Percentiles rank a stretch among this genome's conserved stretches.
Conservation (phyloP, 345 rosid species). For the Brassica carinata region DNA sequence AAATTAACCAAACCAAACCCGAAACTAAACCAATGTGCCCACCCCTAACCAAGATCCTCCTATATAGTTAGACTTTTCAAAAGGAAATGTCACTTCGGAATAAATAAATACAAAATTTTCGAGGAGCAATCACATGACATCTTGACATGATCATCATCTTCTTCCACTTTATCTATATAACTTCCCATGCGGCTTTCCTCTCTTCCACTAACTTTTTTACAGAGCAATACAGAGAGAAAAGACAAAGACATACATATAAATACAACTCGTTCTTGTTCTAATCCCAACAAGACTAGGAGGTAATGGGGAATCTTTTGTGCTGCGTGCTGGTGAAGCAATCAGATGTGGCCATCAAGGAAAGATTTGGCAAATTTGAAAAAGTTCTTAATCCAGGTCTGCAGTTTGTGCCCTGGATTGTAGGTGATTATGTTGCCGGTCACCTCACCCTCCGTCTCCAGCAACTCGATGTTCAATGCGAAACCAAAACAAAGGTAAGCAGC, state of each 20-base stretch:
- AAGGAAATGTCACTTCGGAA: neutral
- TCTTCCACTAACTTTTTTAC: slow-evolving; percentile 18
- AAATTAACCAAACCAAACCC: no score
- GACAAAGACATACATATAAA: neutral
- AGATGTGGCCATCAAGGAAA: slow-evolving; percentile 60
- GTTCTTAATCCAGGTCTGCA: slow-evolving; percentile 68
- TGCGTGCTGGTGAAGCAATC: slow-evolving; percentile 65
- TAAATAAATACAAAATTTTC: slow-evolving; percentile 18
- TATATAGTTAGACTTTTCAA: slow-evolving; percentile 13
- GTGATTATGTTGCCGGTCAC: slow-evolving; percentile 54
- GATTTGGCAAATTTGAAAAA: slow-evolving; percentile 59
- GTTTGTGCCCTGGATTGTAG: slow-evolving; percentile 60
- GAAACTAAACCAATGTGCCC: no score
- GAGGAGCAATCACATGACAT: slow-evolving; percentile 4
- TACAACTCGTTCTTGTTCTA: neutral
- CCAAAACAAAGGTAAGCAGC: slow-evolving; percentile 62
- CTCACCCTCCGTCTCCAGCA: slow-evolving; percentile 66
- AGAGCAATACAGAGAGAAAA: slow-evolving; percentile 4
- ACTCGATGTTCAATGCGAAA: slow-evolving; percentile 68
- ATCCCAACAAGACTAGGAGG: neutral
- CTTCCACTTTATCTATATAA: slow-evolving; percentile 18
- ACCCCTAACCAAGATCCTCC: neutral
- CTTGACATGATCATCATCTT: slow-evolving; percentile 28
- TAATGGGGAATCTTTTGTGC: slow-evolving; percentile 61
- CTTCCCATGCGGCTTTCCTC: neutral